Conservation (phyloP, 2,329 filamentous ascomycete species). For the Trichoderma atroviride region DNA sequence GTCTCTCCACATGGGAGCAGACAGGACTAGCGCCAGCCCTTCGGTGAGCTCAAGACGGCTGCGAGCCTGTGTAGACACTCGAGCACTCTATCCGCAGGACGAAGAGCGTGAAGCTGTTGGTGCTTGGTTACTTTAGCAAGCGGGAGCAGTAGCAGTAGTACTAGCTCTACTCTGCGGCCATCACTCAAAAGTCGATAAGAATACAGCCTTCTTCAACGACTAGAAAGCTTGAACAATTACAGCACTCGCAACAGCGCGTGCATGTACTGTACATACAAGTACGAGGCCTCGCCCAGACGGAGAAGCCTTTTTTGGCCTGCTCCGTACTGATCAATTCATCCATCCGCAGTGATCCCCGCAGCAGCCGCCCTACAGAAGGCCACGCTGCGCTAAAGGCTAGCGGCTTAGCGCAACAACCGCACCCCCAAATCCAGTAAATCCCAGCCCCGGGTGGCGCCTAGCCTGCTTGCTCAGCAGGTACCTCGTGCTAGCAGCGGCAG, state of each 20-base stretch:
- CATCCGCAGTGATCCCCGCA: background rate
- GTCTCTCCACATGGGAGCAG: background rate
- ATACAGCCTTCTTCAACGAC: background rate
- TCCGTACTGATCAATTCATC: background rate
- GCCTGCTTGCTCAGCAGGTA: constrained; percentile 20
- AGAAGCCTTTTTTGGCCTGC: background rate
- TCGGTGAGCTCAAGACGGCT: background rate
- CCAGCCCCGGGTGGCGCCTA: constrained; percentile 16
- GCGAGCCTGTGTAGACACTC: background rate
- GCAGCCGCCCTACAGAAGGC: constrained; percentile 17
- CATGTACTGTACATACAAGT: background rate
- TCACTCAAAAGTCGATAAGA: background rate
- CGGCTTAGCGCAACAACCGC: constrained; percentile 23
- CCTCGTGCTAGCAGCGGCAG: constrained; percentile 14
- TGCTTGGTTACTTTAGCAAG: too few species aligned
- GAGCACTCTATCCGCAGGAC: background rate
- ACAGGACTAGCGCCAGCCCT: background rate
- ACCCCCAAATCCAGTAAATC: constrained; percentile 25
- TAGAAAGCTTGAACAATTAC: background rate
- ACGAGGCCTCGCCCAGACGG: background rate
- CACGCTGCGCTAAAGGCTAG: constrained; percentile 22
- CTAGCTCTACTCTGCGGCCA: too few species aligned
- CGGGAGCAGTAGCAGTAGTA: too few species aligned
- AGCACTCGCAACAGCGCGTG: background rate
- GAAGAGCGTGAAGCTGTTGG: background rate